Conservation (phyloP, 805 yeast species). For the Wickerhamiella slavikovae region DNA sequence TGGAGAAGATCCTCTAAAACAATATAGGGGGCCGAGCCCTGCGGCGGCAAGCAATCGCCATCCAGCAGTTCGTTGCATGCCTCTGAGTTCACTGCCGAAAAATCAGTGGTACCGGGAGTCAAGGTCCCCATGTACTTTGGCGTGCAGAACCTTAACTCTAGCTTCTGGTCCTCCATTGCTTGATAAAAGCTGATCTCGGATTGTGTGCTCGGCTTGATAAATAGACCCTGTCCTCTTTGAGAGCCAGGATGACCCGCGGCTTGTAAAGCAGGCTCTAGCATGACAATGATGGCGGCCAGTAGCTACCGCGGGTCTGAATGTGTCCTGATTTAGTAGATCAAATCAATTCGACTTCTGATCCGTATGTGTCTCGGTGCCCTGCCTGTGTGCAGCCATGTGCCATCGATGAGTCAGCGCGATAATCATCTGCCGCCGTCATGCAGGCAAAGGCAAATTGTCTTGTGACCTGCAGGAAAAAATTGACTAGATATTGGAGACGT, state of each 20-base stretch:
- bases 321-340: too few relatives aligned
- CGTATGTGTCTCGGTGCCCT: too few relatives aligned
- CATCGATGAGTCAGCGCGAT: too few relatives aligned
- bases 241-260: slow-evolving; percentile 92
- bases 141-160: slow-evolving; percentile 18
- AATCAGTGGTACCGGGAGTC: slow-evolving; percentile 9
- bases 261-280: slow-evolving; percentile 27
- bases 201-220: slow-evolving; percentile 43
- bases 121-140: slow-evolving; percentile 47
- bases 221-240: slow-evolving; percentile 41
- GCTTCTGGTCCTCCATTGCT: slow-evolving; percentile 9
- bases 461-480: too few relatives aligned
- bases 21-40: slow-evolving; percentile 17
- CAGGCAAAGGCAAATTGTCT: too few relatives aligned
- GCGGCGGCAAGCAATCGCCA: background rate
- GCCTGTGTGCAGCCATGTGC: too few relatives aligned
- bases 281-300: too few relatives aligned
- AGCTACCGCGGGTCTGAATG: too few relatives aligned
- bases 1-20: slow-evolving; percentile 52
- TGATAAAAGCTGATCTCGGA: slow-evolving; percentile 66
- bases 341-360: too few relatives aligned
- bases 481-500: too few relatives aligned
- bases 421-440: too few relatives aligned
- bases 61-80: background rate
- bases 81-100: too few relatives aligned